A percentile compares a stretch with the other conserved stretches of the same genome.
These are phyloP conservation scores for Euclidium syriacum DNA, from an alignment of 345 rosid species.

Conservation along the genomic window DNA sequence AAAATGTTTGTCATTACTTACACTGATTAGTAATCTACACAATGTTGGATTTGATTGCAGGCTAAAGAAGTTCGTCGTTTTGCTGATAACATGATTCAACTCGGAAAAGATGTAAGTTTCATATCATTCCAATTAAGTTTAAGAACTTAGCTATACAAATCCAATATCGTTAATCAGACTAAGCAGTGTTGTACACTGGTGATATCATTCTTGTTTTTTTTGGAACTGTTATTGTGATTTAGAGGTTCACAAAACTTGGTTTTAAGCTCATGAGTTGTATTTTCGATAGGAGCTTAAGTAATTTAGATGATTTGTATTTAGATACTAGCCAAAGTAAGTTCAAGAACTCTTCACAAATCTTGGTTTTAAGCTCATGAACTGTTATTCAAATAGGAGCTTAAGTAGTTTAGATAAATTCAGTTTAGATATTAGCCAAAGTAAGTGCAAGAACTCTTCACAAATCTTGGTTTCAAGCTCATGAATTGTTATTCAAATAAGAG, in stretches of 20 bases:
- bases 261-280: neutral
- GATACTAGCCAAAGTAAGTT: neutral
- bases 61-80: slow-evolving; percentile 86
- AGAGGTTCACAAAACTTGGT: neutral
- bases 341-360: neutral
- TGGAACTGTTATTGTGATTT: neutral
- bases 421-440: neutral
- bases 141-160: neutral
- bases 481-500: neutral
- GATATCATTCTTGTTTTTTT: neutral
- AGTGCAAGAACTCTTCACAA: neutral
- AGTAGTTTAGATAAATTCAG: neutral
- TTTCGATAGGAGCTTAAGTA: neutral
- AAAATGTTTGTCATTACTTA: neutral
- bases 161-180: too few species aligned
- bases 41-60: slow-evolving; percentile 31
- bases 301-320: neutral
- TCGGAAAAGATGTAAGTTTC: slow-evolving; percentile 73
- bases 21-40: neutral
- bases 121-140: neutral
- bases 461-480: neutral
- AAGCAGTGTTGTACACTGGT: too few species aligned
- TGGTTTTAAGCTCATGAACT: neutral
- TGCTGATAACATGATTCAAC: slow-evolving; percentile 91
- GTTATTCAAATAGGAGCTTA: neutral